phyloP scores from a whole-genome alignment of 768 basidiomycete genomes.

The Mycena rosella region DNA sequence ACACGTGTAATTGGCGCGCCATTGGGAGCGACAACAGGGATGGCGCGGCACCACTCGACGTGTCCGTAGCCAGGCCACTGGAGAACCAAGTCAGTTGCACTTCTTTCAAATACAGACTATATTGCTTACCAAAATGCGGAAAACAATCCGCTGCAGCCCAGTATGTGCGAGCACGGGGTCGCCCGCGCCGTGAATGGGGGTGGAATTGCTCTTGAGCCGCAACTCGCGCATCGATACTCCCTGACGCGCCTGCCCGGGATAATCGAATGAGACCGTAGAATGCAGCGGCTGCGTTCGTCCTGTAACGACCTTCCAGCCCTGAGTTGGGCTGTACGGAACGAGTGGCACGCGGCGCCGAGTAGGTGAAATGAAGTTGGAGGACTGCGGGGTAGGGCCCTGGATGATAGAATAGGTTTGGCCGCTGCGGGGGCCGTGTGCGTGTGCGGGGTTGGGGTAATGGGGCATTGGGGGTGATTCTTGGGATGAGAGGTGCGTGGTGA shows the following conservation, averaged over 20 bases:
- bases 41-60: constrained; percentile 51
- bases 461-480: constrained; percentile 54
- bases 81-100: background rate
- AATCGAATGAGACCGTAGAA: constrained; percentile 55
- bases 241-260: constrained; percentile 54
- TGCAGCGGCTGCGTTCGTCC: constrained; percentile 41
- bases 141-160: constrained; percentile 48
- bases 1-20: constrained; percentile 59
- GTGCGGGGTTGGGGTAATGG: constrained; percentile 57
- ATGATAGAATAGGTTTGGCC: constrained; percentile 44
- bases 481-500: background rate
- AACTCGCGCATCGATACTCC: constrained; percentile 64
- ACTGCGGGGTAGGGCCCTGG: constrained; percentile 39
- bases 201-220: constrained; percentile 50
- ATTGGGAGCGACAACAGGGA: constrained; percentile 49
- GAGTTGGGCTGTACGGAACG: constrained; percentile 40
- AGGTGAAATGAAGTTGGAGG: constrained; percentile 45
- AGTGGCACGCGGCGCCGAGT: constrained; percentile 56
- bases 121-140: constrained; percentile 54
- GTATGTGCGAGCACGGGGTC: constrained; percentile 56
- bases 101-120: background rate
- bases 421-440: constrained; percentile 46
- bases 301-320: constrained; percentile 42
- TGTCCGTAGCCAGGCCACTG: constrained; percentile 66
- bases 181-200: constrained; percentile 51